phyloP scores from a whole-genome alignment of 306 rosid species.

The Prosopis cineraria region DNA sequence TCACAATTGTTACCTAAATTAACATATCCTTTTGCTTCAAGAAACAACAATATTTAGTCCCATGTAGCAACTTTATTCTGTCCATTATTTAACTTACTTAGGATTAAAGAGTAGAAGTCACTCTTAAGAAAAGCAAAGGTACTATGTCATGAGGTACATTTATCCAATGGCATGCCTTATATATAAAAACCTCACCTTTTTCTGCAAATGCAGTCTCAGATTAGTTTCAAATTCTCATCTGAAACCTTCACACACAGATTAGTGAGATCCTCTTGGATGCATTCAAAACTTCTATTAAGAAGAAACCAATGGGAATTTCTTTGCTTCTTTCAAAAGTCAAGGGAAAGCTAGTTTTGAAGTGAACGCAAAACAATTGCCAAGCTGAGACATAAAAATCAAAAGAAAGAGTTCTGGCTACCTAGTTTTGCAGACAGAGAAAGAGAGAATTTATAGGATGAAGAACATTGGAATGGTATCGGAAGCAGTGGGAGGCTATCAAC shows the following conservation, averaged over 20 bases:
- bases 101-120: constrained; percentile 35
- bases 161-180: background rate
- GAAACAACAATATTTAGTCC: constrained; percentile 18
- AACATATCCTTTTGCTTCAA: constrained; percentile 39
- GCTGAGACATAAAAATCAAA: constrained; percentile 32
- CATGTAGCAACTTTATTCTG: constrained; percentile 3
- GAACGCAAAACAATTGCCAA: constrained; percentile 49
- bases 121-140: constrained; percentile 35
- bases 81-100: constrained; percentile 37
- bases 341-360: constrained; percentile 53
- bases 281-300: constrained; percentile 8
- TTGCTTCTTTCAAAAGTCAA: constrained; percentile 53
- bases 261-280: constrained; percentile 18
- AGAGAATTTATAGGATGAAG: constrained; percentile 48
- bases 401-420: background rate
- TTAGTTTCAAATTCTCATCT: constrained; percentile 27
- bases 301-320: background rate
- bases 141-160: background rate
- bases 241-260: background rate
- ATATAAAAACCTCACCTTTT: constrained; percentile 23
- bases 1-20: background rate
- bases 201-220: constrained; percentile 29
- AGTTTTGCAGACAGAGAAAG: constrained; percentile 14
- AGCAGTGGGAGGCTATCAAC: constrained; percentile 61
- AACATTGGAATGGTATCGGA: constrained; percentile 58